phyloP scores from a whole-genome alignment of 495 filamentous ascomycete genomes.

The Clohesyomyces aquaticus region DNA sequence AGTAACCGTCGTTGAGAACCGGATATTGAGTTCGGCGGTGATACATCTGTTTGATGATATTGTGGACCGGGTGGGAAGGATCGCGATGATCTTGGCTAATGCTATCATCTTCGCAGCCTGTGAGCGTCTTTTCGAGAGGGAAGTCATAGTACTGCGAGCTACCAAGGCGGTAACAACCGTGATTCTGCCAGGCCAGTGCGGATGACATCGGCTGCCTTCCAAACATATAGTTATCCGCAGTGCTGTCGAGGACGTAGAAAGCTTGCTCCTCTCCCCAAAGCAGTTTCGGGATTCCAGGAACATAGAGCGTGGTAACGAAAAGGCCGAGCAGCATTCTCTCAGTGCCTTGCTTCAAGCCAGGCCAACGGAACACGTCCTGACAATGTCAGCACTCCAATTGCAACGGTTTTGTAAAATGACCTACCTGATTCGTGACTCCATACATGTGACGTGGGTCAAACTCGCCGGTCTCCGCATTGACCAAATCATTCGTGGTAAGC shows the following conservation, averaged over 20 bases:
- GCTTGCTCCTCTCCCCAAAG: conserved; percentile 74
- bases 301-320: conserved; percentile 66
- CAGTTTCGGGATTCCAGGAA: conserved; percentile 69
- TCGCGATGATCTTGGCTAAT: conserved; percentile 70
- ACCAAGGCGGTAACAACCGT: conserved; percentile 67
- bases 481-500: conserved; percentile 65
- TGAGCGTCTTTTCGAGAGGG: conserved; percentile 58
- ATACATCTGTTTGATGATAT: conserved; percentile 70
- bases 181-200: conserved; percentile 67
- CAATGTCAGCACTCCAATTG: neutral
- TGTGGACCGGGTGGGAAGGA: conserved; percentile 67
- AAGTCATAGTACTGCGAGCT: conserved; percentile 63
- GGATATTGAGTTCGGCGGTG: conserved; percentile 62
- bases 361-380: conserved; percentile 75
- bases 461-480: conserved; percentile 66
- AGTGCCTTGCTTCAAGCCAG: conserved; percentile 62
- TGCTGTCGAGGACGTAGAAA: conserved; percentile 69
- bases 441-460: conserved; percentile 76
- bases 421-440: conserved; percentile 72
- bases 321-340: conserved; percentile 64
- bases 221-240: conserved; percentile 71
- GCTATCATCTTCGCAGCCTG: conserved; percentile 63
- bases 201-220: conserved; percentile 71
- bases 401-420: conserved; percentile 44
- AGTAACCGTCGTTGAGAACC: conserved; percentile 64